phyloP scores from a whole-genome alignment of 805 yeast genomes.

The Metschnikowia baotianmanensis region DNA sequence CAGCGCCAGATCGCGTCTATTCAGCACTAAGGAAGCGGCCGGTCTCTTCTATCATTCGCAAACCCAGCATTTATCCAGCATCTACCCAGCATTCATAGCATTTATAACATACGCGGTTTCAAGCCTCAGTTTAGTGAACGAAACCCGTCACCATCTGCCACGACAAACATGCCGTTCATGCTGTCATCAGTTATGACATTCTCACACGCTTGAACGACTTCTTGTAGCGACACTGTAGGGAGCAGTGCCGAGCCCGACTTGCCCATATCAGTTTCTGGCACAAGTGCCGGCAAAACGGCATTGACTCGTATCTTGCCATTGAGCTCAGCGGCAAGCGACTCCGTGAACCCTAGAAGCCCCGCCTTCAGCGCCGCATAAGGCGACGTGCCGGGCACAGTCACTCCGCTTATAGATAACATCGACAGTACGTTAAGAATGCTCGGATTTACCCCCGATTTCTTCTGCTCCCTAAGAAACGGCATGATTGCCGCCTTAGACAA shows the following conservation, averaged over 20 bases:
- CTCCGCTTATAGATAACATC: conserved; percentile 45
- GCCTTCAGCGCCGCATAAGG: conserved; percentile 72
- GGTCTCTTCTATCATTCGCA: no score
- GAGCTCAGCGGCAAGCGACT: conserved; percentile 58
- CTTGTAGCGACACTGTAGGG: conserved; percentile 23
- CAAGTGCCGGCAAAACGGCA: conserved; percentile 65
- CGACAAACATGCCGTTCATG: conserved; percentile 33
- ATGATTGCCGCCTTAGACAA: conserved; percentile 51
- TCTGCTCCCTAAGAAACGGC: conserved; percentile 44
- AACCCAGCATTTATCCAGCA: no score
- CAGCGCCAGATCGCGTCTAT: conserved; percentile 1
- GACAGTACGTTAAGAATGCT: conserved; percentile 66
- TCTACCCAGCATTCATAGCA: background rate
- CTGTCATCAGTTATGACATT: conserved; percentile 17
- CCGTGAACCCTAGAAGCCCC: conserved; percentile 63
- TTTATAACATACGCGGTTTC: background rate
- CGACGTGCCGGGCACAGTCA: conserved; percentile 50
- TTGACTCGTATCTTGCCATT: conserved; percentile 58
- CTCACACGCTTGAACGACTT: conserved; percentile 25
- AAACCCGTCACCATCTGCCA: conserved; percentile 18
- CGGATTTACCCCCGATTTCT: conserved; percentile 24
- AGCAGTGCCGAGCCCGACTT: conserved; percentile 22
- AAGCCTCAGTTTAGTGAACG: conserved; percentile 4
- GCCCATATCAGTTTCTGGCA: conserved; percentile 68
- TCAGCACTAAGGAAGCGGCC: conserved; percentile 1